A percentile compares a stretch with the other conserved stretches of the same genome.
These are phyloP conservation scores for Aureobasidium uvarum DNA, from an alignment of 2,329 filamentous ascomycete species.

Conservation along the genomic window DNA sequence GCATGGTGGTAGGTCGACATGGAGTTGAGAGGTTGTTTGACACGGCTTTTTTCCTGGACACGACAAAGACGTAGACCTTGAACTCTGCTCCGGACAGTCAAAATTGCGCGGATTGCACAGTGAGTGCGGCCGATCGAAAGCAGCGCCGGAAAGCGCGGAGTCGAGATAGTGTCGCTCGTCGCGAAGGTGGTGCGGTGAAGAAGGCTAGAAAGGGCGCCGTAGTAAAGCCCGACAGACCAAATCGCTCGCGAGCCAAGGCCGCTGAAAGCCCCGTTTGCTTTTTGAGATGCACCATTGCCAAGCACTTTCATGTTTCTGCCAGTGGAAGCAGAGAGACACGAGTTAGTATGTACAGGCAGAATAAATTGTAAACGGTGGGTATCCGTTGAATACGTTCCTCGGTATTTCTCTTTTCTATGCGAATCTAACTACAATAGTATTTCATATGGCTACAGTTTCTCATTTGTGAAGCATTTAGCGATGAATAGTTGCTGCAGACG, in stretches of 20 bases:
- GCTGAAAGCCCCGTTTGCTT: neutral
- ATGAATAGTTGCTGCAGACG: neutral
- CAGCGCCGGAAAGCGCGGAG: conserved; percentile 9
- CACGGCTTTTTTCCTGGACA: conserved; percentile 21
- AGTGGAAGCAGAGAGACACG: neutral
- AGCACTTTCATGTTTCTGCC: neutral
- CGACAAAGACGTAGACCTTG: conserved; percentile 9
- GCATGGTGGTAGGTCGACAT: conserved; percentile 53
- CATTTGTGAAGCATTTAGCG: neutral
- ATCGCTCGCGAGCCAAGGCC: conserved; percentile 3
- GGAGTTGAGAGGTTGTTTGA: conserved; percentile 29
- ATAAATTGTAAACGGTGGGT: neutral
- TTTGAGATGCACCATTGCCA: neutral
- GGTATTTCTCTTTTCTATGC: neutral
- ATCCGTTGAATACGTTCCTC: neutral
- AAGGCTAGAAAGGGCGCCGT: conserved; percentile 12
- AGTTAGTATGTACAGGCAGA: neutral
- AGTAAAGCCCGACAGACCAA: conserved; percentile 2
- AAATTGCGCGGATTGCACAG: neutral
- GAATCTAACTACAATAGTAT: neutral
- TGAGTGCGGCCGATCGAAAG: neutral
- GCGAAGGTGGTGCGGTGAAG: neutral
- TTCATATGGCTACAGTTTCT: neutral
- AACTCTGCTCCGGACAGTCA: neutral
- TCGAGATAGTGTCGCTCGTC: conserved; percentile 4